Conservation (phyloP, 345 rosid genomes). For the Cardamine occulta region DNA sequence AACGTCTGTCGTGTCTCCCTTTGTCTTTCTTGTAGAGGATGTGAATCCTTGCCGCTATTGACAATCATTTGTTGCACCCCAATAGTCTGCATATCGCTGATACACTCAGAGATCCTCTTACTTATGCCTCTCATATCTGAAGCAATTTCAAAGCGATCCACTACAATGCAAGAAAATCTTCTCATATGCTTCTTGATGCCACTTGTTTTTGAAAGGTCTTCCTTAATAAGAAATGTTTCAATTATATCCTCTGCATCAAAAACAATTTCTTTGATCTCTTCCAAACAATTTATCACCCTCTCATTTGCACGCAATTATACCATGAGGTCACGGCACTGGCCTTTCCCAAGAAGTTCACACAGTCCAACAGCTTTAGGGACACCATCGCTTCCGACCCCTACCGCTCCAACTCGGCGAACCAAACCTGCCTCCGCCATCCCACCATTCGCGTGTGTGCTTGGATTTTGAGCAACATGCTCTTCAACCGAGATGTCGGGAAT, state of each 20-base stretch:
- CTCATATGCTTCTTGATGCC: not conserved
- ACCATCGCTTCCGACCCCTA: too few relatives aligned
- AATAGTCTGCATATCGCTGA: not conserved
- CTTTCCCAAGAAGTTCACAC: too few relatives aligned
- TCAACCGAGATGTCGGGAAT: too few relatives aligned
- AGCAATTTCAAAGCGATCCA: not conserved
- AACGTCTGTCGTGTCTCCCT: conserved; percentile 28
- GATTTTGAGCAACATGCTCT: too few relatives aligned
- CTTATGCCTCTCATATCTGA: conserved; percentile 3
- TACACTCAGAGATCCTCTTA: conserved; percentile 23
- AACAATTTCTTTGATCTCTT: conserved; percentile 37
- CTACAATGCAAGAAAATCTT: not conserved
- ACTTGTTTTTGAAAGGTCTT: not conserved
- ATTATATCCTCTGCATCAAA: conserved; percentile 41
- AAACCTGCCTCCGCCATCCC: too few relatives aligned
- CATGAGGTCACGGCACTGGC: too few relatives aligned
- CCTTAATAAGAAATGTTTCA: conserved; percentile 31
- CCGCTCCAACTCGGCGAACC: too few relatives aligned
- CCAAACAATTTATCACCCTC: conserved; percentile 27
- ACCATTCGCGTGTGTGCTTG: too few relatives aligned
- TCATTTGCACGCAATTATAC: too few relatives aligned
- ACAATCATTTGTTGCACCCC: conserved; percentile 25
- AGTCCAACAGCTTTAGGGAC: too few relatives aligned
- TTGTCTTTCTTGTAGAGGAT: conserved; percentile 17
- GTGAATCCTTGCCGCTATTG: not conserved